These are phyloP conservation scores for Verticillium isaacii DNA, from an alignment of 2,329 filamentous ascomycete species.

Conservation along the genomic window DNA sequence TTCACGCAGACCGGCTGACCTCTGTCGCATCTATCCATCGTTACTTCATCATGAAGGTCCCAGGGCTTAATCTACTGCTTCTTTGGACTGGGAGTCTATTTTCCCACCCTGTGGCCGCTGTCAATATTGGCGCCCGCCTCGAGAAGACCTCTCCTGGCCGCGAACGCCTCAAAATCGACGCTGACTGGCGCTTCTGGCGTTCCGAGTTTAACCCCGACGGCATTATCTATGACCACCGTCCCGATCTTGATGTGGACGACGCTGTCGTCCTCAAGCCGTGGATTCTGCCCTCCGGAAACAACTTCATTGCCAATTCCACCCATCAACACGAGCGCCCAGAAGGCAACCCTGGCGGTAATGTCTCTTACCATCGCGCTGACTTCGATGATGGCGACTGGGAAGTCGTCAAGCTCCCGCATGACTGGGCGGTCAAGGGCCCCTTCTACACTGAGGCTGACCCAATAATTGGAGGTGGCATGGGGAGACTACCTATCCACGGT, in stretches of 20 bases:
- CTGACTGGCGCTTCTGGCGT: constrained; percentile 32
- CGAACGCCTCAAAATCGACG: constrained; percentile 26
- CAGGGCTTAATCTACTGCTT: too few relatives aligned
- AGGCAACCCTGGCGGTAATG: constrained; percentile 20
- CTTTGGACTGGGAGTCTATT: too few relatives aligned
- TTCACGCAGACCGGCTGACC: too few relatives aligned
- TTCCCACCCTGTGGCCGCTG: too few relatives aligned
- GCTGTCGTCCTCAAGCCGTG: constrained; percentile 29
- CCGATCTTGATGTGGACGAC: constrained; percentile 13
- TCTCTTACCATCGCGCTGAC: constrained; percentile 23
- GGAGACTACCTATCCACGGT: constrained; percentile 43
- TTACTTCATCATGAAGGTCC: too few relatives aligned
- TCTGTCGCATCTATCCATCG: too few relatives aligned
- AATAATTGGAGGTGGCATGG: constrained; percentile 31
- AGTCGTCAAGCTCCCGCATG: constrained; percentile 36
- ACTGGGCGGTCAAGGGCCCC: constrained; percentile 44
- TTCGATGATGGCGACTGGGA: constrained; percentile 39
- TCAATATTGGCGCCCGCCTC: too few relatives aligned
- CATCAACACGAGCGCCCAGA: constrained; percentile 24
- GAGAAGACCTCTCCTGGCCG: constrained; percentile 2
- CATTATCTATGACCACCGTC: constrained; percentile 20
- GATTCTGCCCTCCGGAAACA: constrained; percentile 35
- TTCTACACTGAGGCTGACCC: constrained; percentile 30
- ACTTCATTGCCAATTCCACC: constrained; percentile 27
- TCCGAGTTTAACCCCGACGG: constrained; percentile 29